These are phyloP conservation scores for Coniochaeta sp. DNA, from an alignment of 2,329 filamentous ascomycete species.

Conservation along the genomic window DNA sequence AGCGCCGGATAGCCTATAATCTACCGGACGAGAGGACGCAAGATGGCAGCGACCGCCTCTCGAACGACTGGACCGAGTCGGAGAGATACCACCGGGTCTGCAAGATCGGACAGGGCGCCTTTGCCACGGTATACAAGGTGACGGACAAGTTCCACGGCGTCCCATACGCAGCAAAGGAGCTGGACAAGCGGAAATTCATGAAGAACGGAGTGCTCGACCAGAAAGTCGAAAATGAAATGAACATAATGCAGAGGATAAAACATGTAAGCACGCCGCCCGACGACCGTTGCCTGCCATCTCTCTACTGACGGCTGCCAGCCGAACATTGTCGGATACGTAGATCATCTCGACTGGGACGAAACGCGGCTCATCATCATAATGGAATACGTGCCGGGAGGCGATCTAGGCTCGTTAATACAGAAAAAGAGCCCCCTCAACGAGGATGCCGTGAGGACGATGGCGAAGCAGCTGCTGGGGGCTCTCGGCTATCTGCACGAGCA, in stretches of 20 bases:
- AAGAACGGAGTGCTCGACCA: conserved; percentile 86
- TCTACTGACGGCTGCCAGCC: conserved; percentile 36
- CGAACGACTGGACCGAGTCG: conserved; percentile 74
- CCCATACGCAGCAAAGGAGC: conserved; percentile 85
- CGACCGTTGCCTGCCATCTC: neutral
- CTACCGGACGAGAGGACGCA: conserved; percentile 15
- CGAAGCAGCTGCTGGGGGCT: conserved; percentile 70
- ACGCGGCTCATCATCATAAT: conserved; percentile 94
- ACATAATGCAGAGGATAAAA: conserved; percentile 79
- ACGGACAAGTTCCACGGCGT: conserved; percentile 78
- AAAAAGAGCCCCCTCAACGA: conserved; percentile 60
- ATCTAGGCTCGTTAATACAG: conserved; percentile 68
- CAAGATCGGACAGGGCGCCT: conserved; percentile 84
- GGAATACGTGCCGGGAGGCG: conserved; percentile 81
- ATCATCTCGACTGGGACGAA: conserved; percentile 75
- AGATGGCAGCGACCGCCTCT: conserved; percentile 26
- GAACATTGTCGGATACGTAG: conserved; percentile 87
- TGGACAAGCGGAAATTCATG: conserved; percentile 88
- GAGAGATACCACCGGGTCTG: conserved; percentile 76
- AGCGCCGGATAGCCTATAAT: neutral
- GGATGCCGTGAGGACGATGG: conserved; percentile 60
- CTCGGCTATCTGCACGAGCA: conserved; percentile 79
- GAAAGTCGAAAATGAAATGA: conserved; percentile 95
- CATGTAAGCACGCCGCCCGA: conserved; percentile 53
- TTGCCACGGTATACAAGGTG: conserved; percentile 87